Percentiles rank a stretch among this genome's conserved stretches.
These are phyloP conservation scores for Lachnellula suecica DNA, from an alignment of 2,329 filamentous ascomycete species.

Conservation along the genomic window DNA sequence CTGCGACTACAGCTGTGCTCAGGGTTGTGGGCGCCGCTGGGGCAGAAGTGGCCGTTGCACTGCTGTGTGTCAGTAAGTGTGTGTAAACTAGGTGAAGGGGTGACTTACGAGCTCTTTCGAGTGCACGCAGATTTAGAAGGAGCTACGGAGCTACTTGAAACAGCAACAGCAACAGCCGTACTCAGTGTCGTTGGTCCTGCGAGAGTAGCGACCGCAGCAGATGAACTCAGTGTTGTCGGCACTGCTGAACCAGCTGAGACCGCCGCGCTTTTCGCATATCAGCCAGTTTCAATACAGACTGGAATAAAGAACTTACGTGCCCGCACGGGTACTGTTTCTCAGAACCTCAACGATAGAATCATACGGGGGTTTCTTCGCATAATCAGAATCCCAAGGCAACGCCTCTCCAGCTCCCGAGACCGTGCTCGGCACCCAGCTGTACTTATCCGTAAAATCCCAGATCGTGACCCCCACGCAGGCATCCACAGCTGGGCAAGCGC, in stretches of 20 bases:
- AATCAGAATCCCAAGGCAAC: conserved; percentile 42
- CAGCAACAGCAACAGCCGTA: background rate
- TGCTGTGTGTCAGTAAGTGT: too few relatives aligned
- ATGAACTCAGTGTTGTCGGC: too few relatives aligned
- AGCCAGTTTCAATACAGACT: background rate
- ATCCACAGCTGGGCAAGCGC: conserved; percentile 21
- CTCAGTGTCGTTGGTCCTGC: too few relatives aligned
- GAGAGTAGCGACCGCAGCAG: too few relatives aligned
- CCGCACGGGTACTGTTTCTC: conserved; percentile 4
- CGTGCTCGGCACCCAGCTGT: conserved; percentile 41
- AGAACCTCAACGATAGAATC: conserved; percentile 35
- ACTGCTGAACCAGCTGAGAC: too few relatives aligned
- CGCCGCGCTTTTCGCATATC: background rate
- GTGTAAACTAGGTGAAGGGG: too few relatives aligned
- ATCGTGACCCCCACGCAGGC: conserved; percentile 31
- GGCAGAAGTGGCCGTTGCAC: too few relatives aligned
- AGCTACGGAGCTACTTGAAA: background rate
- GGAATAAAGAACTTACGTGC: background rate
- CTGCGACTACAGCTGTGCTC: conserved; percentile 1
- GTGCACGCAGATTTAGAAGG: too few relatives aligned
- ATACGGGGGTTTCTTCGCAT: conserved; percentile 44
- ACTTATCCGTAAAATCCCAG: conserved; percentile 33
- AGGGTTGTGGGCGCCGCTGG: background rate
- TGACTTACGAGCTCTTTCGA: too few relatives aligned
- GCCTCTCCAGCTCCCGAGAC: conserved; percentile 42